Conservation (phyloP, 345 rosid genomes). For the Brassica carinata region DNA sequence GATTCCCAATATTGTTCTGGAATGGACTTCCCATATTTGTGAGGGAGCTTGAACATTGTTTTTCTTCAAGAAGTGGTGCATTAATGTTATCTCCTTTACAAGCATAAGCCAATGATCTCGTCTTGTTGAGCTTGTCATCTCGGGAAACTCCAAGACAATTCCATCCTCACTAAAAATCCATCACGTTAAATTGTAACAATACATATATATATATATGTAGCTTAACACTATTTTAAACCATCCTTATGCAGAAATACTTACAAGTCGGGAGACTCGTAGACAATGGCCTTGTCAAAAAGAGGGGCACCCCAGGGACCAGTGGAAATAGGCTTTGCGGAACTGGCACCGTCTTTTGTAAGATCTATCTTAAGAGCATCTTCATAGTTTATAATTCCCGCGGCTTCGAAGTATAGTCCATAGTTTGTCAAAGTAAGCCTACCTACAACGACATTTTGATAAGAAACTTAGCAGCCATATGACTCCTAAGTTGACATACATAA, state of each 20-base stretch:
- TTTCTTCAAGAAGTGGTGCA: conserved; percentile 72
- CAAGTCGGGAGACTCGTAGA: conserved; percentile 72
- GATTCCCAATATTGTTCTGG: conserved; percentile 76
- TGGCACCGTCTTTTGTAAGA: conserved; percentile 57
- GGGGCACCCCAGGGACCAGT: conserved; percentile 99
- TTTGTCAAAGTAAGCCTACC: conserved; percentile 92
- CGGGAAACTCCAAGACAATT: conserved; percentile 88
- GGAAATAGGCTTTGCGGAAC: conserved; percentile 60
- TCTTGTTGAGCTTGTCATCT: conserved; percentile 91
- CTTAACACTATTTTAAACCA: neutral
- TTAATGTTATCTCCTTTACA: conserved; percentile 60
- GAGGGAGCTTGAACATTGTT: conserved; percentile 49
- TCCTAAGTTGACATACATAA: neutral
- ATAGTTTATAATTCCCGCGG: conserved; percentile 65
- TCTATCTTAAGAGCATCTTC: conserved; percentile 87
- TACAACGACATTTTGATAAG: conserved; percentile 34
- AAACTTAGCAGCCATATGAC: conserved; percentile 6
- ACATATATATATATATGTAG: neutral
- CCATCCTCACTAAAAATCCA: conserved; percentile 60
- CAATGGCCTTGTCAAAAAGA: conserved; percentile 86
- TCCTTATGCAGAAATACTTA: conserved; percentile 46
- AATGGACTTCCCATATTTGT: conserved; percentile 80
- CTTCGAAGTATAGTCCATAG: conserved; percentile 92
- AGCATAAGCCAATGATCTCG: conserved; percentile 91
- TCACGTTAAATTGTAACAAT: neutral